Evolutionary conservation across 1,284 basidiomycete species (phyloP), one percentile per base, ranked within the genome.

Genomic region (Ceratobasidium sp.): DNA sequence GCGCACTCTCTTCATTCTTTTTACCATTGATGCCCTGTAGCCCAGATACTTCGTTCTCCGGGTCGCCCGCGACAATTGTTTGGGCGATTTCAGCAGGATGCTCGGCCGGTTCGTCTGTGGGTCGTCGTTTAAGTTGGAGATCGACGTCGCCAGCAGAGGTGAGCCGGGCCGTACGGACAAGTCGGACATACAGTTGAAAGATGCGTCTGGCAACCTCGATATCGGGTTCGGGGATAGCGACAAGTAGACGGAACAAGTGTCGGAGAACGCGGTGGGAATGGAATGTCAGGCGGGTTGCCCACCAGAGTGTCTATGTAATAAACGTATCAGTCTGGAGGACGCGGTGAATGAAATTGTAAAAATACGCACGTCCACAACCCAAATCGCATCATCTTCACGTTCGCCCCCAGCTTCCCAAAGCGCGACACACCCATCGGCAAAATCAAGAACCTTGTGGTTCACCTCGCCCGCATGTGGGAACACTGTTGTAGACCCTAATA

Each of bases 221-320:
- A 79, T 94, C 92, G 9, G 72, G 61, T 3, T 92, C 92, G 0
- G 90, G 88, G 6, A 92, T 88, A 10, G 60, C 20, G 70, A 91
- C 89, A 10, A 94, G 86, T 0, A 97, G 85, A 0, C 92, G 91
- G 18, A 91, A 90, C 87, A 97, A 92, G 84, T 97, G 94, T 0
- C 96, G 92, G 77, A 95, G 89, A 18, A 97, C 87, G 9, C 91
- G 90, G 81, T 93, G 93, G 0, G 95, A 97, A 83, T 97, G 96
- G 87, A 98, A 97, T 0, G 96, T 98, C 28, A 96, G 89, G 23
- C 92, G 91, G 10, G 95, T 96, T 1, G 95, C 93, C 95, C 95
- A 96, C 93, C 95, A 97, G 0, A 98, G 88, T 18, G 95, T 88
- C 91, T 96, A 81, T 20, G 82, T 7, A 81, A 69, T 82, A 73